Evolutionary conservation across 148 eudicot species (phyloP), one percentile per base, ranked within the genome.

Genomic region (Cornus kousa): DNA sequence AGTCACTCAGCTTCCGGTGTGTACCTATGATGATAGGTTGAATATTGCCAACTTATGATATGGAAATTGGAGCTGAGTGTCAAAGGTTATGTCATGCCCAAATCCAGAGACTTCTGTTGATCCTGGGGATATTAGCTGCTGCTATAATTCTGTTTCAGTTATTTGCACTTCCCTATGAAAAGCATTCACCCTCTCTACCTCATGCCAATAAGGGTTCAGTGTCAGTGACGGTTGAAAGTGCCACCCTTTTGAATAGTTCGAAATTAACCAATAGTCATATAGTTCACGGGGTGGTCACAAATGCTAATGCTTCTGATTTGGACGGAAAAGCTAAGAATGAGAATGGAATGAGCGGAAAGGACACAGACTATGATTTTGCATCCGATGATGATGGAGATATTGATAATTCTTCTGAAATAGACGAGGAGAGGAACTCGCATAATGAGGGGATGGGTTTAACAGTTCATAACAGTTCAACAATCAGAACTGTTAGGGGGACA

Each of bases 141-240:
- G 16, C 88, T 75, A 24, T 79, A 20, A 77, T 85, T 78, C 65
- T 88, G 10, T 70, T 53, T 68, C 90, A 90, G 73, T 84, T 86
- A 28, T 79, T 70, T 68, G 86, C 28, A 65, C 66, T 81, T 77
- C 84, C 81, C 71, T 78, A 78, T 70, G 67, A 62, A 60, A 80
- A 39, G 64, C 77, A 78, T 64, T 24, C 50, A 31, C 75, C 75
- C 5, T 8, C 75, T 57, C 23, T 72, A 66, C 78, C 81, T 16
- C 19, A 70, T 78, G 78, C 31, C 33, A 67, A 55, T 48, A 67
- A 72, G 32, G 74, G 76, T 72, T 77, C 70, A 32, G 43, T 33
- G 46, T 32, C 67, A 67, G 17, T 67, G 48, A 71, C 2, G 5
- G 32, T 28, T 35, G 70, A 64, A 32, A 80, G 37, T 46, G 71